Evolutionary conservation across 345 rosid species (phyloP).

Genomic region (Luvunga scandens): DNA sequence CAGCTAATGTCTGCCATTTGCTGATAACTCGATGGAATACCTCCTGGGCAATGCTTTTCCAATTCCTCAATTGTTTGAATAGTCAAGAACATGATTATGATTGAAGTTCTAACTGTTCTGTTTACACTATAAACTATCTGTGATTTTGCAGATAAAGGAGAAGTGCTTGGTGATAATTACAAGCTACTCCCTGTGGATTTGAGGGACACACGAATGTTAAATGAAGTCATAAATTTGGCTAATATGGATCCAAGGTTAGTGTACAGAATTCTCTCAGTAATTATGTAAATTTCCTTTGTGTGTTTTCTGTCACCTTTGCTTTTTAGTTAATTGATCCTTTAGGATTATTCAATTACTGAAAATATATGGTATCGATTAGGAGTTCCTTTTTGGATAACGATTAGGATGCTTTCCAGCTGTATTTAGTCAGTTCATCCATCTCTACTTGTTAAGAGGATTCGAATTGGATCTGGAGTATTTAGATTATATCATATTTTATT

Average conservation of each 20-base stretch:
- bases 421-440: neutral
- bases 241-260: conserved; percentile 84
- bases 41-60: neutral
- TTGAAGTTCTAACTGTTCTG: conserved; percentile 1
- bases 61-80: neutral
- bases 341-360: neutral
- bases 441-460: neutral
- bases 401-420: neutral
- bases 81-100: neutral
- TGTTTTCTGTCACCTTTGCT: neutral
- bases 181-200: conserved; percentile 88
- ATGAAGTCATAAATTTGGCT: conserved; percentile 67
- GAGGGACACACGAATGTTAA: conserved; percentile 66
- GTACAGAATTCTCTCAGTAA: neutral
- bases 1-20: neutral
- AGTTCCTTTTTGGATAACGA: neutral
- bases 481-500: neutral
- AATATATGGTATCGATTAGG: neutral
- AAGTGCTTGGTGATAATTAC: conserved; percentile 82
- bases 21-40: neutral
- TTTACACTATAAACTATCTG: conserved; percentile 6
- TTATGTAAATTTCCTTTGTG: neutral
- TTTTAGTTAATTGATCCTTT: neutral
- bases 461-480: neutral
- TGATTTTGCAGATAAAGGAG: conserved; percentile 70